phyloP scores from a whole-genome alignment of 768 basidiomycete genomes.

The Boletus pseudopeckii region DNA sequence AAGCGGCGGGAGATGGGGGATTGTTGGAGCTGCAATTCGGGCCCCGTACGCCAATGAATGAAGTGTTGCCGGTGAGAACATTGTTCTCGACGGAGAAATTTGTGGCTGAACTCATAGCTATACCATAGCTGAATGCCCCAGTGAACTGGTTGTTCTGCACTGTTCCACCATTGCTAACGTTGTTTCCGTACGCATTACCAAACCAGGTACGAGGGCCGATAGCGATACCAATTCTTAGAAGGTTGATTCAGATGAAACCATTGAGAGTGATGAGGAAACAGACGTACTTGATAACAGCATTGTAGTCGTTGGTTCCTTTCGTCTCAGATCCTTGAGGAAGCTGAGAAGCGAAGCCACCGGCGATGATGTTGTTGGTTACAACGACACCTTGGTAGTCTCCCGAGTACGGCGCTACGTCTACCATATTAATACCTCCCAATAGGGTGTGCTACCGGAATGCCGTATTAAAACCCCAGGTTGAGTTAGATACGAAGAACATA shows the following conservation, averaged over 20 bases:
- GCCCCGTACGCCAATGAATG: conserved; percentile 68
- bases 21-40: conserved; percentile 56
- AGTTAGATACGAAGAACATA: conserved; percentile 31
- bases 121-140: conserved; percentile 72
- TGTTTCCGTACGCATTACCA: conserved; percentile 51
- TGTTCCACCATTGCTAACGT: conserved; percentile 50
- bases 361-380: conserved; percentile 62
- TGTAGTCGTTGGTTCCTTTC: conserved; percentile 53
- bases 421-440: conserved; percentile 76
- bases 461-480: not conserved
- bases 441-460: conserved; percentile 50
- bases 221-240: conserved; percentile 69
- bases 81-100: conserved; percentile 71
- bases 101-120: conserved; percentile 58
- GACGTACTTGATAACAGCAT: conserved; percentile 69
- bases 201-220: conserved; percentile 80
- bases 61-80: conserved; percentile 60
- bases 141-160: conserved; percentile 57
- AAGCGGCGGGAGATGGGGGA: conserved; percentile 55
- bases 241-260: conserved; percentile 5
- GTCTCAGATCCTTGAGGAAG: conserved; percentile 36
- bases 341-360: conserved; percentile 65
- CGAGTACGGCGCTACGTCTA: conserved; percentile 62
- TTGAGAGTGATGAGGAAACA: not conserved
- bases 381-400: conserved; percentile 64